Base-by-base conservation (phyloP, 305 asterid species). In the Fraxinus baroniana region DNA sequence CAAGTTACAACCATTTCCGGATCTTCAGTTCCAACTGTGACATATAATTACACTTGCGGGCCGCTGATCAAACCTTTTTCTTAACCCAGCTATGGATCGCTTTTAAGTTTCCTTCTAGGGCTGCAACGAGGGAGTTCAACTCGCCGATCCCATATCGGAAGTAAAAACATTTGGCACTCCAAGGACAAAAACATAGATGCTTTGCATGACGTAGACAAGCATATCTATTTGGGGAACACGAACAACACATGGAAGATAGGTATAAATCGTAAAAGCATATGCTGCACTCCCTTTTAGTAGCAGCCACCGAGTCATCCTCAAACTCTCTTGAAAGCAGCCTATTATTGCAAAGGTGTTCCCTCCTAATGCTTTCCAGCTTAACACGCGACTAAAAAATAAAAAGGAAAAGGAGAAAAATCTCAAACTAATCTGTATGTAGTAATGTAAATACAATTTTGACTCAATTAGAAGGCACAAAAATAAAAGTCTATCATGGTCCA, bases 191-290 rank as follows among this genome's bases (percentile, higher is more conserved):
- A 79, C 98, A 93, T 41, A 91, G 88, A 82, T 82, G 87, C 82
- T 89, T 94, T 60, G 90, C 87, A 74, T 95, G 98, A 41, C 57
- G 84, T 35, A 86, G 87, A 84, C 98, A 96, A 70, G 93, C 74
- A 37, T 88, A 92, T 83, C 68, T 87, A 55, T 79, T 87, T 13
- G 95, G 93, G 49, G 95, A 94, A 83, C 98, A 96, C 4, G 87
- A 77, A 81, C 99, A 94, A 9, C 87, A 79, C 52, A 90, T 87
- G 7, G 90, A 90, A 57, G 98, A 93, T 76, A 94, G 89, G 91
- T 92, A 89, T 71, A 94, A 79, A 85, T 96, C 98, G 36, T 83
- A 92, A 3, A 62, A 86, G 89, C 98, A 96, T 78, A 87, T 77
- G 89, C 83, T 15, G 80, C 99, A 94, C 82, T 92, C 98, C 88